Evolutionary conservation across 805 yeast species (phyloP).

Genomic region (Ogataea sp.): DNA sequence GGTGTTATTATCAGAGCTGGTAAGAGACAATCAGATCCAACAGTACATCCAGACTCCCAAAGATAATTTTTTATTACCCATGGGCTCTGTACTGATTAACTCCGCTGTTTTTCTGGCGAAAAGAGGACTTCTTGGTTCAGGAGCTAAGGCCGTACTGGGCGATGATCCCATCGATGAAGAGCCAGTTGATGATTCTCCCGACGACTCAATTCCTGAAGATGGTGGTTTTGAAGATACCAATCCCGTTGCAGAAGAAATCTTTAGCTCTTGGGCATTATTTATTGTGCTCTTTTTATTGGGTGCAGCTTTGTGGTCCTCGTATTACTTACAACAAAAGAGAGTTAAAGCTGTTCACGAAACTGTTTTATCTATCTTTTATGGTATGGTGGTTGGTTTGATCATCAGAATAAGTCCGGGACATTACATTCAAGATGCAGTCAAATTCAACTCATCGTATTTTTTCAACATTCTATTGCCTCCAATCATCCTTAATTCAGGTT

Average conservation of each 20-base stretch:
- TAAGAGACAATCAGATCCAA: too few relatives aligned
- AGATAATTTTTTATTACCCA: too few relatives aligned
- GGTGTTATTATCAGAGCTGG: too few relatives aligned
- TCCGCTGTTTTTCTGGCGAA: slow-evolving; percentile 14
- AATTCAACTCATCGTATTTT: slow-evolving; percentile 89
- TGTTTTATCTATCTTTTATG: slow-evolving; percentile 89
- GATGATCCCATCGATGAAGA: slow-evolving; percentile 27
- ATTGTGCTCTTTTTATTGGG: slow-evolving; percentile 74
- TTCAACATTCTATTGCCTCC: slow-evolving; percentile 94
- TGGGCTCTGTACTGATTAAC: slow-evolving; percentile 15
- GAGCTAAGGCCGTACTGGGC: slow-evolving; percentile 10
- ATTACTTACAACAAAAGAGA: slow-evolving; percentile 81
- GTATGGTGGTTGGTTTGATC: slow-evolving; percentile 90
- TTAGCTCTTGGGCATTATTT: slow-evolving; percentile 95
- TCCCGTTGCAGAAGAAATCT: slow-evolving; percentile 91
- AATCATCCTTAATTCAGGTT: slow-evolving; percentile 91
- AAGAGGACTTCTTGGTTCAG: slow-evolving; percentile 15
- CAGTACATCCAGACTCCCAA: too few relatives aligned
- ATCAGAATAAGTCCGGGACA: slow-evolving; percentile 93
- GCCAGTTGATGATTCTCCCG: slow-evolving; percentile 29
- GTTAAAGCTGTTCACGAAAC: slow-evolving; percentile 98
- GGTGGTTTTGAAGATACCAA: slow-evolving; percentile 50
- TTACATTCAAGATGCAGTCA: slow-evolving; percentile 93
- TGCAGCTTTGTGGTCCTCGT: slow-evolving; percentile 91
- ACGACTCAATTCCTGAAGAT: slow-evolving; percentile 39